Evolutionary conservation across 345 rosid genomes (phyloP), one percentile per base, ranked within the genome.

Genomic region (Pistacia integerrima): DNA sequence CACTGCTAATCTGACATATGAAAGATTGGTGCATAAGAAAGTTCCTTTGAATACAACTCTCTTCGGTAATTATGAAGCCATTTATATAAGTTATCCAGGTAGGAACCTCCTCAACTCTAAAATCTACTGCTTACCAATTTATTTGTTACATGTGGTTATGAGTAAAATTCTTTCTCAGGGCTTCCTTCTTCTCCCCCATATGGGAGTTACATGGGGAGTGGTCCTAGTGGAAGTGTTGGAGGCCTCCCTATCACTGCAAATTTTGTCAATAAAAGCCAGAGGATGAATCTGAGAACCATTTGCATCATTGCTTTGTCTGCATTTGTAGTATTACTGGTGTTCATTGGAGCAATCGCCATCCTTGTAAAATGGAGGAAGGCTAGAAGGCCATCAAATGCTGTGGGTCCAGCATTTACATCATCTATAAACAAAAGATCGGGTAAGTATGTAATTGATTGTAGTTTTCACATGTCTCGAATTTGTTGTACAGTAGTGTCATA

Each of bases 341-440:
- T 92, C 59, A 75, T 87, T 86, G 98, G 91, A 76, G 91, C 90
- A 77, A 65, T 92, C 74, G 85, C 85, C 74, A 58, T 94, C 78
- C 77, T 90, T 49, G 68, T 90, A 74, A 92, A 88, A 80, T 92
- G 98, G 97, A 91, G 85, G 83, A 91, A 85, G 81, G 77, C 77
- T 82, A 92, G 96, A 81, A 91, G 88, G 84, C 90, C 92, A 63
- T 94, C 97, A n/a, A 91, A 80, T 85, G 97, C 97, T 72, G 92
- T 91, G 77, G 94, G 95, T 82, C 98, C 97, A 9, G 81, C 85
- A 60, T 86, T 90, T 79, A 70, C 88, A 59, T 85, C 91, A 62
- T 87, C 97, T 28, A 82, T 90, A 66, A 88, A 97, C 88, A 94
- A 97, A 89, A 87, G 89, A 89, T 88, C 90, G 65, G 99, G 99